Base-by-base conservation (phyloP, 305 asterid genomes). In the Coffea humblotiana region DNA sequence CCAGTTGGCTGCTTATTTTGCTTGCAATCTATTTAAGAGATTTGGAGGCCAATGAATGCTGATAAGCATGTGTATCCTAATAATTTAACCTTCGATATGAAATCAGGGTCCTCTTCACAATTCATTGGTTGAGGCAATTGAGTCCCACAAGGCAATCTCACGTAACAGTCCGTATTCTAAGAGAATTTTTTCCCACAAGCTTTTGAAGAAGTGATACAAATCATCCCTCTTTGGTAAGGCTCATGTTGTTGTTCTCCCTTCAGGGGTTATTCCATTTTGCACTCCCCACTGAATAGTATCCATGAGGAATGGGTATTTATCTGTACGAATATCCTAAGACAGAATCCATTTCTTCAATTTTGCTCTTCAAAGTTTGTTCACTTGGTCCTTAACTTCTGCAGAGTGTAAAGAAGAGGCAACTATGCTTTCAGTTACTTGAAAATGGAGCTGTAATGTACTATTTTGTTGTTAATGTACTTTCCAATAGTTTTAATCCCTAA, bases 101-200 rank as follows among this genome's bases (percentile, higher is more conserved):
- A 71, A 87, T 65, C 90, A 92, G 97, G 97, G 97, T 23, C 78
- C 87, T 18, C 86, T 94, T 49, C 92, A 83, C 58, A 82, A 83
- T 61, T 79, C 85, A 11, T 82, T 94, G 88, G 88, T 91, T 18
- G 84, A 87, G 48, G 90, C 91, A 77, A 88, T 94, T 43, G 94
- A 92, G 80, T 87, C 93, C 73, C 88, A 87, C 85, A 92, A 87
- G 86, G 88, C 89, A 56, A 75, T 88, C 83, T 89, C 97, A 0
- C 90, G 97, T 71, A 92, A 88, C 77, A 89, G 95, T 81, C 97
- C 98, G 7, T 92, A 90, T 77, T 88, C 97, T n/a, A 94, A 94
- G 89, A 87, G 93, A 88, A 89, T 94, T 60, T 94, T 94, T 90
- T 90, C 97, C 23, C 91, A 88, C 82, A 94, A 91, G 88, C 90